These are phyloP conservation scores for Priceomyces fermenticarens DNA, from an alignment of 805 yeast species.

Conservation along the genomic window DNA sequence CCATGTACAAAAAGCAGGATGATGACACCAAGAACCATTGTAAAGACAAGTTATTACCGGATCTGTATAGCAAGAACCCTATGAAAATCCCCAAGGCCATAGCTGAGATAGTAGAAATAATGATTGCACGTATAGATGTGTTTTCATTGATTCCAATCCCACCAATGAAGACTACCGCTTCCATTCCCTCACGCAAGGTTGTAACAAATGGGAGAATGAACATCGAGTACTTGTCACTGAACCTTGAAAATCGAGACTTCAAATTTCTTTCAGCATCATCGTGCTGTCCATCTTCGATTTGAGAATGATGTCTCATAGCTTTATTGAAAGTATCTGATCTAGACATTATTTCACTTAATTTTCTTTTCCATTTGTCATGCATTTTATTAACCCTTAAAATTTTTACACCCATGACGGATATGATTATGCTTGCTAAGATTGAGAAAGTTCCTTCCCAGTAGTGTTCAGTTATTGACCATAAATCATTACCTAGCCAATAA, in stretches of 20 bases:
- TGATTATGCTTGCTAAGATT: constrained; percentile 41
- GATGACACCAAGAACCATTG: constrained; percentile 38
- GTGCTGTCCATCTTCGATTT: not conserved
- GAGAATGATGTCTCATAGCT: constrained; percentile 2
- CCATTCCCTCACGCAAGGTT: constrained; percentile 40
- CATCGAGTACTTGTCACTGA: constrained; percentile 33
- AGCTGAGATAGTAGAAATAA: constrained; percentile 27
- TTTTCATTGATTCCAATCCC: constrained; percentile 40
- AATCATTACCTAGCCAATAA: constrained; percentile 39
- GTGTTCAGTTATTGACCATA: constrained; percentile 46
- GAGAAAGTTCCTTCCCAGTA: constrained; percentile 49
- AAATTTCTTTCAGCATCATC: constrained; percentile 1
- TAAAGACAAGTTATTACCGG: constrained; percentile 40
- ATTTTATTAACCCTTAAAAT: constrained; percentile 41
- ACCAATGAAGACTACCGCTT: constrained; percentile 42
- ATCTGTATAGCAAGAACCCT: constrained; percentile 35
- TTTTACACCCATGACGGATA: constrained; percentile 45
- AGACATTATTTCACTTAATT: constrained; percentile 28
- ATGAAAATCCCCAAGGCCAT: constrained; percentile 28
- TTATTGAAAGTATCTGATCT: constrained; percentile 18
- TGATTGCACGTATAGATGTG: constrained; percentile 28
- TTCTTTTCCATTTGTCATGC: constrained; percentile 44
- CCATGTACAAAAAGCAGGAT: constrained; percentile 41
- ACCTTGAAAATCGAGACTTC: constrained; percentile 11
- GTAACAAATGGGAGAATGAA: constrained; percentile 40